Conservation (phyloP, 371 early-diverging fungal species). For the Mucor velutinosus region DNA sequence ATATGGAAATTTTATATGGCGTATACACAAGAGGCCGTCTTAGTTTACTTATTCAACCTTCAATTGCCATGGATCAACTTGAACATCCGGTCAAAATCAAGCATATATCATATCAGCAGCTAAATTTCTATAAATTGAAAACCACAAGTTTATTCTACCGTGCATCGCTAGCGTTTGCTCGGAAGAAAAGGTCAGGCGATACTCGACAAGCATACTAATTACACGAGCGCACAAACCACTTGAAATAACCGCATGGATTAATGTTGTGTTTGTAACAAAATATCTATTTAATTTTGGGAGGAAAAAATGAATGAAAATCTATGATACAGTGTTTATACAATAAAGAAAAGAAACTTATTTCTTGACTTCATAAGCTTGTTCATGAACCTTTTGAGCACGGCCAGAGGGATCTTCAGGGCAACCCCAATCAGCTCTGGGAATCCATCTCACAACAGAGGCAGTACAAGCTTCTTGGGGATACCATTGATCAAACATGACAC, state of each 20-base stretch:
- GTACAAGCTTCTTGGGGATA: constrained; percentile 91
- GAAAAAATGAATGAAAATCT: neutral
- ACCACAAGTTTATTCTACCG: neutral
- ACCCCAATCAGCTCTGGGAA: constrained; percentile 96
- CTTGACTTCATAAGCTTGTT: constrained; percentile 59
- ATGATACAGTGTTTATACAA: constrained; percentile 4
- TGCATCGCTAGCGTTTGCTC: neutral
- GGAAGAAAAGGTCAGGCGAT: neutral
- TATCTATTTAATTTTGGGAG: too few species aligned
- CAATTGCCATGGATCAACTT: neutral
- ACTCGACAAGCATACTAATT: neutral
- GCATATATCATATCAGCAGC: neutral
- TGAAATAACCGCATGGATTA: too few species aligned
- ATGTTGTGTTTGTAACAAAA: too few species aligned
- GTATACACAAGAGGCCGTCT: too few species aligned
- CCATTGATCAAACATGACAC: constrained; percentile 87
- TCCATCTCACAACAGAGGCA: constrained; percentile 91
- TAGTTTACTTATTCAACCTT: too few species aligned
- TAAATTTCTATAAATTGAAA: neutral
- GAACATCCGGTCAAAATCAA: neutral
- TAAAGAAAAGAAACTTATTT: constrained; percentile 1
- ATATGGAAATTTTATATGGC: too few species aligned
- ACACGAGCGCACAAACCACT: neutral
- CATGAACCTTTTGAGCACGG: constrained; percentile 92
- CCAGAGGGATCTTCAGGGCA: constrained; percentile 96